A percentile compares a stretch with the other conserved stretches of the same genome.
phyloP scores from a whole-genome alignment of 1,139 yeast species.

The Pneumocystis wakefieldiae region DNA sequence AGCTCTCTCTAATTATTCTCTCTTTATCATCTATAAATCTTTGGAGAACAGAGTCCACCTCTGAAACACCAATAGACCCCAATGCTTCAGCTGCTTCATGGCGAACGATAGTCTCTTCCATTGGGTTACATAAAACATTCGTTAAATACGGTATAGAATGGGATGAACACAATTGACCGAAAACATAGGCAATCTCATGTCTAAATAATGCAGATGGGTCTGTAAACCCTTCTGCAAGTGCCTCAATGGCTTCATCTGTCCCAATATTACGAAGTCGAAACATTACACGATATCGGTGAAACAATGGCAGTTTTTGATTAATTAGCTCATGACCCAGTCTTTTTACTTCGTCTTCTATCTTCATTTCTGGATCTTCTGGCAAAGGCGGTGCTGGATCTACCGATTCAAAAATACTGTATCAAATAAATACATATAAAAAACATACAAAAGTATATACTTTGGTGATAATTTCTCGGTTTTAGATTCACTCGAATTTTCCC shows the following conservation, averaged over 20 bases:
- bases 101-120: slow-evolving; percentile 95
- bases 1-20: slow-evolving; percentile 87
- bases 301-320: slow-evolving; percentile 62
- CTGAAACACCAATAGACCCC: slow-evolving; percentile 95
- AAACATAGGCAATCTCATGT: slow-evolving; percentile 95
- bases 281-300: slow-evolving; percentile 96
- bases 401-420: slow-evolving; percentile 38
- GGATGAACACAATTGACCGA: slow-evolving; percentile 93
- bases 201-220: slow-evolving; percentile 89
- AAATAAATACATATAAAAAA: not conserved
- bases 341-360: slow-evolving; percentile 38
- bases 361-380: slow-evolving; percentile 35
- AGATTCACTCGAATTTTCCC: slow-evolving; percentile 65
- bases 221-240: slow-evolving; percentile 75
- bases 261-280: slow-evolving; percentile 92
- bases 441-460: slow-evolving; percentile 31
- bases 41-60: slow-evolving; percentile 75
- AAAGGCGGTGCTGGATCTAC: slow-evolving; percentile 98
- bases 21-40: slow-evolving; percentile 67
- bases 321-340: slow-evolving; percentile 56
- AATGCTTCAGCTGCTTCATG: slow-evolving; percentile 99
- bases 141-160: slow-evolving; percentile 78
- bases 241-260: slow-evolving; percentile 79
- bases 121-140: slow-evolving; percentile 57
- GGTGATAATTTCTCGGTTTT: slow-evolving; percentile 53